phyloP scores from a whole-genome alignment of 257 asterid genomes.

The Echium plantagineum region DNA sequence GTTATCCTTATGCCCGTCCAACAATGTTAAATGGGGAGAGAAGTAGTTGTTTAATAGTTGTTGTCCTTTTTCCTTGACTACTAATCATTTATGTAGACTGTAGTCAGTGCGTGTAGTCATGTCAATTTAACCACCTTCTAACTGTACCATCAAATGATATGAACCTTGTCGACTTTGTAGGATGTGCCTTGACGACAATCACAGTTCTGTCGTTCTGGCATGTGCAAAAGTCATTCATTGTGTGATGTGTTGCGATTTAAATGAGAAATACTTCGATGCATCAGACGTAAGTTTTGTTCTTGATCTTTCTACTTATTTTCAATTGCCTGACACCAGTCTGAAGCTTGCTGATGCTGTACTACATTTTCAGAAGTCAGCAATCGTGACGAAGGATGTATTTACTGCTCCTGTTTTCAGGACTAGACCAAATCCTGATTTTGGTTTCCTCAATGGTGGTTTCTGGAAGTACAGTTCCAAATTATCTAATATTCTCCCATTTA shows the following conservation, averaged over 20 bases:
- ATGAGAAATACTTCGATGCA: slow-evolving; percentile 51
- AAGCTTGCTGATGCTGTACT: slow-evolving; percentile 10
- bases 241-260: slow-evolving; percentile 53
- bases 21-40: too few species aligned
- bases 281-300: slow-evolving; percentile 40
- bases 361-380: slow-evolving; percentile 53
- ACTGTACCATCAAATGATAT: slow-evolving; percentile 5
- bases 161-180: slow-evolving; percentile 32
- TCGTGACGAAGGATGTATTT: slow-evolving; percentile 32
- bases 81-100: too few species aligned
- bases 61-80: too few species aligned
- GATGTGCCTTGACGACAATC: slow-evolving; percentile 78
- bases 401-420: slow-evolving; percentile 93
- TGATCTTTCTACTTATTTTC: too few species aligned
- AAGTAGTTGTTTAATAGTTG: too few species aligned
- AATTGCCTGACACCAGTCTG: background rate
- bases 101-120: too few species aligned
- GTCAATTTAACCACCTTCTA: too few species aligned
- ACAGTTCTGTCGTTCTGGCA: slow-evolving; percentile 67
- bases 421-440: slow-evolving; percentile 58
- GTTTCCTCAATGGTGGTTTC: slow-evolving; percentile 91
- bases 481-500: slow-evolving; percentile 43
- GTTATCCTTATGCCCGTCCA: too few species aligned
- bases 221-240: slow-evolving; percentile 76
- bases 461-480: slow-evolving; percentile 94